Conservation (phyloP, 306 rosid genomes). For the Vigna unguiculata region DNA sequence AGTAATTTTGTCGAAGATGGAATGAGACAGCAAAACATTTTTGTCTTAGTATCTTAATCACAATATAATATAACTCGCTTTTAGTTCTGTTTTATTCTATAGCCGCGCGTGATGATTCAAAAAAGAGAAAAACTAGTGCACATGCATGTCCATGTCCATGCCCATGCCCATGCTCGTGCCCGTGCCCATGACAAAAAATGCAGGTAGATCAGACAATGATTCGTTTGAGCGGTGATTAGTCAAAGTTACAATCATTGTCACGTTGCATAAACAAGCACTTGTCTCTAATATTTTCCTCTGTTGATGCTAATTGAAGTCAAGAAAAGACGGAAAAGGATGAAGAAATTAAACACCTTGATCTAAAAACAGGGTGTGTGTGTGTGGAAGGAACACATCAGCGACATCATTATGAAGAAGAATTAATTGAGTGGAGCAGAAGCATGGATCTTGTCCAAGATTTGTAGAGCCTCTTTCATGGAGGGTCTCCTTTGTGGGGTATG, state of each 20-base stretch:
- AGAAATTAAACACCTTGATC: conserved; percentile 33
- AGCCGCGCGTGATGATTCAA: conserved; percentile 23
- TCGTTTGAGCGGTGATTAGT: conserved; percentile 11
- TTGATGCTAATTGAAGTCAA: conserved; percentile 49
- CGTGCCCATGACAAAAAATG: conserved; percentile 22
- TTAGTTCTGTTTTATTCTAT: neutral
- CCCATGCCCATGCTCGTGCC: neutral
- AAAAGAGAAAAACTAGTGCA: neutral
- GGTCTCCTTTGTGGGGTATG: conserved; percentile 82
- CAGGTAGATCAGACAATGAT: conserved; percentile 43
- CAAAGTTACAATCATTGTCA: conserved; percentile 34
- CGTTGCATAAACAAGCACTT: conserved; percentile 32
- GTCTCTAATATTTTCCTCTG: conserved; percentile 33
- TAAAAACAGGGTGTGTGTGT: conserved; percentile 42
- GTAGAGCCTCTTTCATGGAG: conserved; percentile 83
- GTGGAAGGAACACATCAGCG: neutral
- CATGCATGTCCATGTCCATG: neutral
- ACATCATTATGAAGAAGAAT: conserved; percentile 42
- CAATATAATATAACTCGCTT: neutral
- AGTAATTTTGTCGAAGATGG: neutral
- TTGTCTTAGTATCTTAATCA: neutral
- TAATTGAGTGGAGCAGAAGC: neutral
- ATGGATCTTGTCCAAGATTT: conserved; percentile 60
- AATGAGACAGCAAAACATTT: neutral
- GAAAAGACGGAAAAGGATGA: conserved; percentile 21